Percentiles rank a stretch among this genome's conserved stretches.
Conservation (phyloP, 306 rosid genomes). For the Fragaria nilgerrensis region DNA sequence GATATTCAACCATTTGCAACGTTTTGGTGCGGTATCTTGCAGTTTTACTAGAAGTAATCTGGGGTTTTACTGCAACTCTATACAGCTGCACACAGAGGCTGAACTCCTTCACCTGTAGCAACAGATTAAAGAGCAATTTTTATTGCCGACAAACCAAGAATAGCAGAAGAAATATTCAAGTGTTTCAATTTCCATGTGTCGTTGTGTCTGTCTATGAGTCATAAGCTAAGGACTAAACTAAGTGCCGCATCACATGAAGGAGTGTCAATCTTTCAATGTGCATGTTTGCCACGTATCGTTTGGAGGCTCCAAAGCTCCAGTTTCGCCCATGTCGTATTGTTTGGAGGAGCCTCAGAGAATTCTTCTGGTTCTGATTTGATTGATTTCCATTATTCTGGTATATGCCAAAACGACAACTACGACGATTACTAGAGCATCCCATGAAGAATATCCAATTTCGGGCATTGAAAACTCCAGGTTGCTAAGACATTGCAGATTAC, state of each 20-base stretch:
- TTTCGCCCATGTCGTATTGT: neutral
- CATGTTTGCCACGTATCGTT: neutral
- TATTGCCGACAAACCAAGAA: neutral
- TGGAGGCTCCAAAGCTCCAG: neutral
- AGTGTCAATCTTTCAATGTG: neutral
- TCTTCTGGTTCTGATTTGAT: neutral
- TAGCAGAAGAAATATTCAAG: neutral
- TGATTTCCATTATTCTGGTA: neutral
- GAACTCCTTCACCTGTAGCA: too few relatives aligned
- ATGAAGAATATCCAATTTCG: neutral
- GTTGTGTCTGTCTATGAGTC: neutral
- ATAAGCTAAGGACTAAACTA: neutral
- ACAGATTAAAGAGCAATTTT: neutral
- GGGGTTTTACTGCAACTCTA: neutral
- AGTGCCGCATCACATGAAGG: neutral
- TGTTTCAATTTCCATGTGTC: neutral
- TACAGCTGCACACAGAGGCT: neutral
- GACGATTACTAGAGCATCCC: neutral
- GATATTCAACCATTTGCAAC: too few relatives aligned
- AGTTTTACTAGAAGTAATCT: neutral
- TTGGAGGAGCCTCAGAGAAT: neutral
- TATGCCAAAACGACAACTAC: neutral
- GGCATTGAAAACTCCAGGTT: neutral
- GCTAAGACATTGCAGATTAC: neutral
- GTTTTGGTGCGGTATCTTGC: too few relatives aligned